Conservation (phyloP, 1,284 basidiomycete species). For the Fomitopsis betulina region DNA sequence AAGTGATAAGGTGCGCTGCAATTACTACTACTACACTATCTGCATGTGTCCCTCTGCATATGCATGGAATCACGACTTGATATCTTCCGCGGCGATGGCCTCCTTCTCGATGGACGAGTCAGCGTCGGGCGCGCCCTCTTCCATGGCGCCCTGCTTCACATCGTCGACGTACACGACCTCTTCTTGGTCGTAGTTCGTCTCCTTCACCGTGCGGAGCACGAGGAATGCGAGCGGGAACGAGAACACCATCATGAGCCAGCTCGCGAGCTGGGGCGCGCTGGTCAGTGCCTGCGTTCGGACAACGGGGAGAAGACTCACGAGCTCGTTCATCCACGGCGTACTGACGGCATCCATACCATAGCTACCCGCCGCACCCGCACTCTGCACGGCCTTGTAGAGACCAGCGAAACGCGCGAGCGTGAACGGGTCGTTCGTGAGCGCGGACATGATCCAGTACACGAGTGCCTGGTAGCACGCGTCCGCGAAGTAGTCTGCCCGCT, state of each 20-base stretch:
- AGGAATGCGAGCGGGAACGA: constrained; percentile 33
- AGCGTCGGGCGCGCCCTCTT: constrained; percentile 12
- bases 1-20: neutral
- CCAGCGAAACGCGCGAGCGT: constrained; percentile 39
- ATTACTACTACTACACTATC: neutral
- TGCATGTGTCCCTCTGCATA: neutral
- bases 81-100: neutral
- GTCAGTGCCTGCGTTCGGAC: neutral
- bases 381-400: constrained; percentile 38
- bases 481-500: constrained; percentile 29
- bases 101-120: constrained; percentile 9
- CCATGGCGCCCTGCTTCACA: constrained; percentile 17
- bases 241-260: constrained; percentile 33
- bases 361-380: constrained; percentile 32
- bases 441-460: constrained; percentile 40
- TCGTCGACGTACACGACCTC: constrained; percentile 29
- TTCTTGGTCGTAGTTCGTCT: constrained; percentile 36
- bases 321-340: constrained; percentile 35
- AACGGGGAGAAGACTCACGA: constrained; percentile 15
- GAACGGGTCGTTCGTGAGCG: constrained; percentile 39
- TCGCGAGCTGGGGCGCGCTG: constrained; percentile 28
- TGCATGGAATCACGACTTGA: constrained; percentile 4
- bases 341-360: constrained; percentile 46
- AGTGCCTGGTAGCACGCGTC: constrained; percentile 37
- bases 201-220: constrained; percentile 34